Evolutionary conservation across 345 rosid genomes (phyloP).

Genomic region (Draba incana): DNA sequence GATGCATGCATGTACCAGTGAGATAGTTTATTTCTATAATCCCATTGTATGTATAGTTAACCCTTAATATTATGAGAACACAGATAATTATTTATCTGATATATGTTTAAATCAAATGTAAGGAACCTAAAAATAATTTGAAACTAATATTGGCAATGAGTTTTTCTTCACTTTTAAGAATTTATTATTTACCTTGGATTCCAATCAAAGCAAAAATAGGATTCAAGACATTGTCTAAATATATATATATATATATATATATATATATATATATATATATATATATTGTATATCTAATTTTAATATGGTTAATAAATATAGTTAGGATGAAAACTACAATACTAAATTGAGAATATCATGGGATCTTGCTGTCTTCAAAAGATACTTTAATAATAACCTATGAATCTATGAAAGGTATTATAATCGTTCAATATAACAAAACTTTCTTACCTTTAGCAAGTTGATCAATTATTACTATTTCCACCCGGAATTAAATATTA

Average conservation of each 20-base stretch:
- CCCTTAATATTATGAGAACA: neutral
- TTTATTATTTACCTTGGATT: neutral
- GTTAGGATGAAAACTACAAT: neutral
- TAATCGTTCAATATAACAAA: constrained; percentile 4
- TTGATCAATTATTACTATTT: constrained; percentile 35
- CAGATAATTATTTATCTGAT: neutral
- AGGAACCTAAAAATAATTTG: neutral
- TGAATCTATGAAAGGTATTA: constrained; percentile 17
- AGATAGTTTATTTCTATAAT: neutral
- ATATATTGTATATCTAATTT: neutral
- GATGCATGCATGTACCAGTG: constrained; percentile 28
- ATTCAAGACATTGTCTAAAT: neutral
- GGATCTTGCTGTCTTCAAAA: constrained; percentile 10
- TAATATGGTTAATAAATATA: neutral
- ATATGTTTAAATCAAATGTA: neutral
- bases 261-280: too few species aligned
- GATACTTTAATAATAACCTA: constrained; percentile 11
- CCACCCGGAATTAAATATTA: constrained; percentile 25
- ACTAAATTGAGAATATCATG: neutral
- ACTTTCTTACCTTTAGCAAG: constrained; percentile 25
- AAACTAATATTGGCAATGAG: neutral
- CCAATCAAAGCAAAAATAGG: neutral
- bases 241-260: neutral
- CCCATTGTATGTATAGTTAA: neutral
- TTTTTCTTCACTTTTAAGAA: neutral